Conservation (phyloP, 371 early-diverging fungal genomes). For the Capillidium heterosporum region DNA sequence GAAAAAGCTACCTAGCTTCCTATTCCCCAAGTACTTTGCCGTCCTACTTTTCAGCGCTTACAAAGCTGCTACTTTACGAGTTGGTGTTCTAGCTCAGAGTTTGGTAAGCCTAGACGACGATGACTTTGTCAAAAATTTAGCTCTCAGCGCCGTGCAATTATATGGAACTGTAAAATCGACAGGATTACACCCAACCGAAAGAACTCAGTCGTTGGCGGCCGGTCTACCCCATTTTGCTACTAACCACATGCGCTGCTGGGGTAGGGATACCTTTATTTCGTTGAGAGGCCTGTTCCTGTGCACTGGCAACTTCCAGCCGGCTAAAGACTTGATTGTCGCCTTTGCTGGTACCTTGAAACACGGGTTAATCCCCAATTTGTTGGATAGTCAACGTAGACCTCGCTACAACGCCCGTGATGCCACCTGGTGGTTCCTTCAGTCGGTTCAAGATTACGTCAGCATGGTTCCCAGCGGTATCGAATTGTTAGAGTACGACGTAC, state of each 20-base stretch:
- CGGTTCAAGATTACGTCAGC: slow-evolving; percentile 72
- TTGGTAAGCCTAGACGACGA: slow-evolving; percentile 30
- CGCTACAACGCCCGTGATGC: slow-evolving; percentile 94
- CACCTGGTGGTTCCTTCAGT: slow-evolving; percentile 87
- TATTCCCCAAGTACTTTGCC: slow-evolving; percentile 86
- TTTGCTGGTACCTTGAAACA: slow-evolving; percentile 80
- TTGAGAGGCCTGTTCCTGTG: slow-evolving; percentile 67
- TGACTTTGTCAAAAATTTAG: slow-evolving; percentile 45
- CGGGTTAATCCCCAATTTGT: slow-evolving; percentile 87
- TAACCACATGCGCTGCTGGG: slow-evolving; percentile 93
- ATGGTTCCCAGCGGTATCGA: slow-evolving; percentile 50
- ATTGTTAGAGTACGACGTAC: slow-evolving; percentile 48
- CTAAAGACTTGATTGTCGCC: slow-evolving; percentile 64
- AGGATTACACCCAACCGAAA: slow-evolving; percentile 46
- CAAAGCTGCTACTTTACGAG: slow-evolving; percentile 39
- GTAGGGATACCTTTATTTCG: slow-evolving; percentile 89
- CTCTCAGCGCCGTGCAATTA: slow-evolving; percentile 68
- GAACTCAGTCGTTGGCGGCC: slow-evolving; percentile 60
- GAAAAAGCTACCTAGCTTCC: slow-evolving; percentile 51
- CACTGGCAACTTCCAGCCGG: slow-evolving; percentile 65
- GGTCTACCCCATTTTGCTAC: slow-evolving; percentile 91
- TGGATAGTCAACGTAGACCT: slow-evolving; percentile 69
- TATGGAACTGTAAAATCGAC: slow-evolving; percentile 57
- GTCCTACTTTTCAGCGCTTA: slow-evolving; percentile 57
- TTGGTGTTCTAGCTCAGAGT: slow-evolving; percentile 35